Conservation (phyloP, 116 monocot species). For the Phalaenopsis hybrid region DNA sequence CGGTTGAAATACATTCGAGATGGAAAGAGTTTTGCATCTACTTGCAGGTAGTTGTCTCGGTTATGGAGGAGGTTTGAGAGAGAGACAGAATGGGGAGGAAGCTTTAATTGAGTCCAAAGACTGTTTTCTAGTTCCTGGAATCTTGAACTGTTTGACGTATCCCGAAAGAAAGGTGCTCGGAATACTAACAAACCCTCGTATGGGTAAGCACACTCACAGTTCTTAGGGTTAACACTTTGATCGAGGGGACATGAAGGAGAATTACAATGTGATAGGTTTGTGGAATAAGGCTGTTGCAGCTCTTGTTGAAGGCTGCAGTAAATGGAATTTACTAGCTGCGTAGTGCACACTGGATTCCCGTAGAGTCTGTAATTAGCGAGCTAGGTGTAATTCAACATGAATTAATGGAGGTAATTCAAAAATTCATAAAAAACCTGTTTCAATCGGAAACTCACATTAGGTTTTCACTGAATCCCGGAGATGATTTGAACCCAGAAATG, state of each 20-base stretch:
- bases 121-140: constrained; percentile 28
- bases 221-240: constrained; percentile 26
- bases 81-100: constrained; percentile 14
- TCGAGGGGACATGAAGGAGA: constrained; percentile 12
- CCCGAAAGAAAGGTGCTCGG: constrained; percentile 30
- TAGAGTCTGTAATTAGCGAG: constrained; percentile 14
- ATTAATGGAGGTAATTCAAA: background rate
- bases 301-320: constrained; percentile 24
- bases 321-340: background rate
- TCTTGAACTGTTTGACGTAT: constrained; percentile 19
- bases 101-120: constrained; percentile 24
- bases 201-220: constrained; percentile 29
- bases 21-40: constrained; percentile 25
- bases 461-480: constrained; percentile 19
- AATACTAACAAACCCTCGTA: constrained; percentile 29
- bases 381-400: background rate
- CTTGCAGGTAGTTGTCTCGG: constrained; percentile 16
- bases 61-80: constrained; percentile 21
- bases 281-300: constrained; percentile 8
- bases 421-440: background rate
- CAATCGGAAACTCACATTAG: constrained; percentile 18
- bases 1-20: constrained; percentile 25
- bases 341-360: constrained; percentile 32
- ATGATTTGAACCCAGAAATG: constrained; percentile 8
- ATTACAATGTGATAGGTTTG: constrained; percentile 15